phyloP scores from a whole-genome alignment of 1,139 yeast genomes.

The Magnusiomyces tetraspermus region DNA sequence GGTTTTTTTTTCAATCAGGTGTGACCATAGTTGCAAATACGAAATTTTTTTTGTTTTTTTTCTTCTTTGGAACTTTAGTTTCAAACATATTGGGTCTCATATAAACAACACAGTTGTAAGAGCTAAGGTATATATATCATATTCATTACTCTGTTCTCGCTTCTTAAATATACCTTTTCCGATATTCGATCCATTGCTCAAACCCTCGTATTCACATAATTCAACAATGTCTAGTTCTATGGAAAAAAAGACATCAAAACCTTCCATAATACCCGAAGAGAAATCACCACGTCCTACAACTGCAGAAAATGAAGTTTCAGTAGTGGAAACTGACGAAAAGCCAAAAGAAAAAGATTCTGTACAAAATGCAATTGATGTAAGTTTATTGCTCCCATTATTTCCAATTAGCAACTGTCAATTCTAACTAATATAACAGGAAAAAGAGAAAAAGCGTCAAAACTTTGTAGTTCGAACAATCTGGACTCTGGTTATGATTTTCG shows the following conservation, averaged over 20 bases:
- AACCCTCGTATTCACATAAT: neutral
- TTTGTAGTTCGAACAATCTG: constrained; percentile 86
- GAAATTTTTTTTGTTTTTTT: too few species aligned
- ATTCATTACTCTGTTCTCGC: too few species aligned
- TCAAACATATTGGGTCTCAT: too few species aligned
- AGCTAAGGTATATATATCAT: too few species aligned
- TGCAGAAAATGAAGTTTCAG: neutral
- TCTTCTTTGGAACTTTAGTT: too few species aligned
- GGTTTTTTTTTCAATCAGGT: too few species aligned
- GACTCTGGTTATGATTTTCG: constrained; percentile 84
- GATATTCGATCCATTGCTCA: too few species aligned
- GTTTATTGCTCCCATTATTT: too few species aligned
- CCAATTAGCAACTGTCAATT: too few species aligned
- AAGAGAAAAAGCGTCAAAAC: constrained; percentile 66
- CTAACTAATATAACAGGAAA: constrained; percentile 26
- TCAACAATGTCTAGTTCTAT: neutral
- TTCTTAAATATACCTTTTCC: too few species aligned
- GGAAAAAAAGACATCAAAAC: neutral
- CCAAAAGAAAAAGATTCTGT: neutral
- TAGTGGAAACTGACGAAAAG: neutral
- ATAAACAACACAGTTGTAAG: too few species aligned
- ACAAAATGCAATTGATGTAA: neutral
- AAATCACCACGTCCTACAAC: neutral
- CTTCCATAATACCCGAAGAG: neutral
- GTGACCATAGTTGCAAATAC: too few species aligned